Percentiles rank a stretch among this genome's conserved stretches.
Evolutionary conservation across 2,329 filamentous ascomycete genomes (phyloP).

Genomic region (Myriosclerotinia curreyana): DNA sequence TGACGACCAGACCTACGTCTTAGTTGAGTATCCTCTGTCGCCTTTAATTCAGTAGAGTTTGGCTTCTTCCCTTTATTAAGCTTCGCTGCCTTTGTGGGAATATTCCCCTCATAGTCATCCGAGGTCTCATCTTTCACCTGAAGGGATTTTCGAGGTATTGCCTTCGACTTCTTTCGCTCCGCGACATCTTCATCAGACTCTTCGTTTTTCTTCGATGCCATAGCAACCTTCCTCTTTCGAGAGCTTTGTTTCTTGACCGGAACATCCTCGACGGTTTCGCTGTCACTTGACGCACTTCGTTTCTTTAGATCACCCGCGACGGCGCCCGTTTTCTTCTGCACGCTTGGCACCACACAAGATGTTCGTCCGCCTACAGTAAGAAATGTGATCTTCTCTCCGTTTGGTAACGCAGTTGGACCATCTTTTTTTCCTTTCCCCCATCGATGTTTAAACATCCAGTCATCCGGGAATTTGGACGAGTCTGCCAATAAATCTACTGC

Average conservation of each 20-base stretch:
- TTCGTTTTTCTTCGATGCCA: background rate
- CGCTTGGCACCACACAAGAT: slow-evolving; percentile 78
- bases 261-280: slow-evolving; percentile 28
- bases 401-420: slow-evolving; percentile 65
- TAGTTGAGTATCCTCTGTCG: slow-evolving; percentile 2
- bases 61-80: slow-evolving; percentile 20
- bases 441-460: slow-evolving; percentile 85
- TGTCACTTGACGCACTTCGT: slow-evolving; percentile 44
- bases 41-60: slow-evolving; percentile 19
- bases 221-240: slow-evolving; percentile 18
- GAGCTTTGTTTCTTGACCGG: background rate
- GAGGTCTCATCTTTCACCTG: background rate
- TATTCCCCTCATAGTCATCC: background rate
- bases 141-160: background rate
- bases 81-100: background rate
- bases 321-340: slow-evolving; percentile 71
- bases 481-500: slow-evolving; percentile 78
- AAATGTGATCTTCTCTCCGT: slow-evolving; percentile 79
- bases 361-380: slow-evolving; percentile 88
- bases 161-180: background rate
- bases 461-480: slow-evolving; percentile 75
- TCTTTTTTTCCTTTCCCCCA: slow-evolving; percentile 88
- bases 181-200: background rate
- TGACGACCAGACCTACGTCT: background rate
- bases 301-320: slow-evolving; percentile 36